A percentile compares a stretch with the other conserved stretches of the same genome.
phyloP scores from a whole-genome alignment of 2,329 filamentous ascomycete species.

The Mycogone perniciosa region DNA sequence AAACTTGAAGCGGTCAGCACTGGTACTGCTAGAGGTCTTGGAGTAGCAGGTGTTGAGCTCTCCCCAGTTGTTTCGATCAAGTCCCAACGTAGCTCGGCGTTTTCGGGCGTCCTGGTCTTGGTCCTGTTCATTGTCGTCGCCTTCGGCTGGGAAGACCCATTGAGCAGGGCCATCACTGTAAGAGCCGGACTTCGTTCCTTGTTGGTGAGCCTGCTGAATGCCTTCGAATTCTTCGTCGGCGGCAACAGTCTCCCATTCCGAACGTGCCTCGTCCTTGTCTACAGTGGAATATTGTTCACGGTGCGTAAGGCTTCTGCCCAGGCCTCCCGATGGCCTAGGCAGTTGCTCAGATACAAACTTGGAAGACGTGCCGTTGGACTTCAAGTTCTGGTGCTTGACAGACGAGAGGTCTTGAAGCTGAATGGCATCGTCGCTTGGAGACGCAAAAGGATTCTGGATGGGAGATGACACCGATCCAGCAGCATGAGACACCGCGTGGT shows the following conservation, averaged over 20 bases:
- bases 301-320: conserved; percentile 1
- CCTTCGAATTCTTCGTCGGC: conserved; percentile 20
- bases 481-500: neutral
- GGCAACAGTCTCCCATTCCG: conserved; percentile 27
- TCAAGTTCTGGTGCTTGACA: neutral
- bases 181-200: neutral
- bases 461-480: neutral
- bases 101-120: neutral
- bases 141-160: too few species aligned
- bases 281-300: neutral
- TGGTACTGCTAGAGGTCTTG: conserved; percentile 29
- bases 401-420: conserved; percentile 1
- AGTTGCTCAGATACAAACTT: conserved; percentile 10
- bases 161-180: too few species aligned
- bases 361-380: neutral
- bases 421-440: conserved; percentile 3
- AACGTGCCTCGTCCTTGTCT: conserved; percentile 18
- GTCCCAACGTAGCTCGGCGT: conserved; percentile 11
- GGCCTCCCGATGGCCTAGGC: neutral
- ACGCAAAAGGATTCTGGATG: neutral
- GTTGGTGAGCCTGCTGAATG: neutral
- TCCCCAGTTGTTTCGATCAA: conserved; percentile 5
- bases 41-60: conserved; percentile 14
- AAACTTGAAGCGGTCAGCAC: conserved; percentile 41
- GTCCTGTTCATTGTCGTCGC: too few species aligned